Base-by-base conservation (phyloP, 306 rosid species). In the Erythrophleum fordii region DNA sequence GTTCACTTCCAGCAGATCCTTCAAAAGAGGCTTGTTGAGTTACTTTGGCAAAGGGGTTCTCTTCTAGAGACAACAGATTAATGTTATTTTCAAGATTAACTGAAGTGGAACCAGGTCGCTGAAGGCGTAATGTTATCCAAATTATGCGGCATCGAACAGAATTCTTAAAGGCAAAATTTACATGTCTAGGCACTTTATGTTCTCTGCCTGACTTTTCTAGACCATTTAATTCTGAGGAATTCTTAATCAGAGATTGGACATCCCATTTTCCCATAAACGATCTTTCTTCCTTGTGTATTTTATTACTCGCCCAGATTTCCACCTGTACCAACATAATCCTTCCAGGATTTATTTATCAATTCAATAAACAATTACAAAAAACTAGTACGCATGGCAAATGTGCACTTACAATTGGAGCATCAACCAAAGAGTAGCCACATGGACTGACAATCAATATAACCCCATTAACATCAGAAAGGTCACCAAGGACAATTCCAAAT, bases 261-360 rank as follows among this genome's bases (percentile, higher is more conserved):
- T 96, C 99, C 99, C 99, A 96, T 85, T 96, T 96, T 86, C 99
- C 99, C 89, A 87, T 80, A 79, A 89, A 89, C 22, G 98, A 92
- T 87, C 99, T 88, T 82, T 91, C 99, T 85, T 93, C 98, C 87
- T 84, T 93, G 84, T 92, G 92, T 85, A 96, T 92, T 86, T 87
- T 88, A 84, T 90, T 89, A 88, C 99, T 92, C 46, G 93, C 99
- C 98, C 97, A 93, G 75, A 96, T 90, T 92, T 96, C 98, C 81
- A 96, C 97, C 99, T 96, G 91, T 65, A 65, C 56, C 64, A 71
- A 76, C 80, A 85, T 79, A 66, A 66, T 81, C 42, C 35, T 61
- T 73, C 18, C 42, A 78, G 22, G 75, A 58, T 51, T 82, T 39
- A 80, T 77, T 81, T 74, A 69, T 62, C 77, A 81, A 66, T 62